These are phyloP conservation scores for Ceratocystis diversiconidia DNA, from an alignment of 2,329 filamentous ascomycete genomes.

Conservation along the genomic window DNA sequence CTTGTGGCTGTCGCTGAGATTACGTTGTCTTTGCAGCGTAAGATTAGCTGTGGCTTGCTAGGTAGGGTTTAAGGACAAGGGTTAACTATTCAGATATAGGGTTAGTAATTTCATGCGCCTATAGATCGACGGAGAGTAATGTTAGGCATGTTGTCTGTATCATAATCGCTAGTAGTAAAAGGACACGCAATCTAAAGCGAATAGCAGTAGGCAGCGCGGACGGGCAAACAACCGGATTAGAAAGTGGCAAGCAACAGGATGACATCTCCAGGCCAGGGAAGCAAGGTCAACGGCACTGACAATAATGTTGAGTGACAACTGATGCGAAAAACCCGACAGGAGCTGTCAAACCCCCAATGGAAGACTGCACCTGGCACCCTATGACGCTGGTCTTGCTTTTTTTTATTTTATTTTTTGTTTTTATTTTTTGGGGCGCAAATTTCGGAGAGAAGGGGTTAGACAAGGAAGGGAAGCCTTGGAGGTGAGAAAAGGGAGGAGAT, in stretches of 20 bases:
- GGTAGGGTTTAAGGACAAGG: background rate
- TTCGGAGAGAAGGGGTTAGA: background rate
- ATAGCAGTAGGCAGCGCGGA: no score
- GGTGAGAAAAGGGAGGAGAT: conserved; percentile 20
- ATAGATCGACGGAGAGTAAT: background rate
- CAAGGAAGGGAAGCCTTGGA: background rate
- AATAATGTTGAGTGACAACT: no score
- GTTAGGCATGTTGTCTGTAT: no score
- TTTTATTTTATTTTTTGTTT: background rate
- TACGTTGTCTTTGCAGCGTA: background rate
- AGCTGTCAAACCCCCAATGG: background rate
- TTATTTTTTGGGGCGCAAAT: background rate
- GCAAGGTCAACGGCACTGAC: background rate
- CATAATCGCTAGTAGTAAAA: no score
- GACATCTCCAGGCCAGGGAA: background rate
- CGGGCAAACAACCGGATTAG: no score
- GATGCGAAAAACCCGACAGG: background rate
- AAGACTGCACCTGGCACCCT: background rate
- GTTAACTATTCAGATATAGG: background rate
- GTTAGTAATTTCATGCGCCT: background rate
- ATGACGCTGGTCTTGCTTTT: background rate
- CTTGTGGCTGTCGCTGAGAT: background rate
- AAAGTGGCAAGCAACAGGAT: no score
- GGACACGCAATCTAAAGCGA: no score
- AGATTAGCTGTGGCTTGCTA: background rate